A percentile compares a stretch with the other conserved stretches of the same genome.
phyloP scores from a whole-genome alignment of 371 early-diverging fungal species.

The Mucor circinelloides region DNA sequence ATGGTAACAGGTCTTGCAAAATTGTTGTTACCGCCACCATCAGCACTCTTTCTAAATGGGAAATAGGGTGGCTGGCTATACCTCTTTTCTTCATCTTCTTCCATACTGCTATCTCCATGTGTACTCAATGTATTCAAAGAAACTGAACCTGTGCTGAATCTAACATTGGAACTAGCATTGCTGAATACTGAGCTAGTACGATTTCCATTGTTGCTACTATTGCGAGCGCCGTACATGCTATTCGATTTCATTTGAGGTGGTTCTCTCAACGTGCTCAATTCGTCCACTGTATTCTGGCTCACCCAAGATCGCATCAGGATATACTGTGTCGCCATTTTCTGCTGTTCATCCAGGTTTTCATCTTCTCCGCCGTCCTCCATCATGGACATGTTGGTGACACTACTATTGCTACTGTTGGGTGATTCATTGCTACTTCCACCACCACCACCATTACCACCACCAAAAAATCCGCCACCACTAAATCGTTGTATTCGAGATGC shows the following conservation, averaged over 20 bases:
- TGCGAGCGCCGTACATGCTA: slow-evolving; percentile 59
- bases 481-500: slow-evolving; percentile 54
- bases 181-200: slow-evolving; percentile 37
- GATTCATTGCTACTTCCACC: slow-evolving; percentile 8
- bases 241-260: slow-evolving; percentile 44
- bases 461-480: slow-evolving; percentile 48
- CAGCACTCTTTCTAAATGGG: background rate
- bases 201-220: slow-evolving; percentile 35
- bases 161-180: slow-evolving; percentile 14
- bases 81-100: slow-evolving; percentile 23
- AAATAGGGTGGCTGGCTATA: background rate
- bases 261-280: slow-evolving; percentile 68
- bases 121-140: slow-evolving; percentile 24
- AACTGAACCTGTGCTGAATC: slow-evolving; percentile 28
- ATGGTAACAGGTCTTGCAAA: slow-evolving; percentile 13
- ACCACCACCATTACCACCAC: background rate
- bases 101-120: slow-evolving; percentile 43
- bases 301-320: slow-evolving; percentile 63
- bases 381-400: slow-evolving; percentile 1
- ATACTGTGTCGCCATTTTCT: slow-evolving; percentile 69
- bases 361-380: slow-evolving; percentile 38
- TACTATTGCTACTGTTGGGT: background rate
- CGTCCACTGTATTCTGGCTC: slow-evolving; percentile 78
- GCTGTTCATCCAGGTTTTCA: slow-evolving; percentile 45
- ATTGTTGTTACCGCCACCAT: background rate